These are phyloP conservation scores for Fraxinus velutina DNA, from an alignment of 305 asterid species.

Conservation along the genomic window DNA sequence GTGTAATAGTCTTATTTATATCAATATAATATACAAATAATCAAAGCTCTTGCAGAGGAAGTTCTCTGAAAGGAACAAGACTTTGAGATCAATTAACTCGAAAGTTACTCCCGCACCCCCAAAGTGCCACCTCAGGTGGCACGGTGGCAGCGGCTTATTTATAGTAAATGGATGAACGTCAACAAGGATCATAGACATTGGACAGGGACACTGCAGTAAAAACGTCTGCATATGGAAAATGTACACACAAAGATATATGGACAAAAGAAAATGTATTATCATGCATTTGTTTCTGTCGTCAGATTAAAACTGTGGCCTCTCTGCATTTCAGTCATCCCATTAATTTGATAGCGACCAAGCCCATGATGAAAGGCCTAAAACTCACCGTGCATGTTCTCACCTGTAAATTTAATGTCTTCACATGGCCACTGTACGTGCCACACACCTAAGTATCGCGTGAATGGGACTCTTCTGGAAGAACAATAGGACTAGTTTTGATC, in stretches of 20 bases:
- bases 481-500: slow-evolving; percentile 15
- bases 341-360: neutral
- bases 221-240: neutral
- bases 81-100: neutral
- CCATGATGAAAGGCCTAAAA: neutral
- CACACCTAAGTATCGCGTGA: neutral
- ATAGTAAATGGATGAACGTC: neutral
- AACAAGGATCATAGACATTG: neutral
- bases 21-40: too few relatives aligned
- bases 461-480: neutral
- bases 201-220: neutral
- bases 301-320: neutral
- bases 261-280: neutral
- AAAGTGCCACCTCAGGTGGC: neutral
- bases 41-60: neutral
- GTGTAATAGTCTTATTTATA: neutral
- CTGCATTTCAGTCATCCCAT: neutral
- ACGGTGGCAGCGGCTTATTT: neutral
- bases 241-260: neutral
- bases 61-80: neutral
- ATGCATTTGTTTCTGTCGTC: neutral
- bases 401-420: slow-evolving; percentile 28
- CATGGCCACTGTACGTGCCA: slow-evolving; percentile 21
- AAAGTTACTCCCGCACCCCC: neutral
- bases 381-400: neutral